Percentiles rank a stretch among this genome's conserved stretches.
Conservation (phyloP, 441 rosid species). For the Gossypium laxum region DNA sequence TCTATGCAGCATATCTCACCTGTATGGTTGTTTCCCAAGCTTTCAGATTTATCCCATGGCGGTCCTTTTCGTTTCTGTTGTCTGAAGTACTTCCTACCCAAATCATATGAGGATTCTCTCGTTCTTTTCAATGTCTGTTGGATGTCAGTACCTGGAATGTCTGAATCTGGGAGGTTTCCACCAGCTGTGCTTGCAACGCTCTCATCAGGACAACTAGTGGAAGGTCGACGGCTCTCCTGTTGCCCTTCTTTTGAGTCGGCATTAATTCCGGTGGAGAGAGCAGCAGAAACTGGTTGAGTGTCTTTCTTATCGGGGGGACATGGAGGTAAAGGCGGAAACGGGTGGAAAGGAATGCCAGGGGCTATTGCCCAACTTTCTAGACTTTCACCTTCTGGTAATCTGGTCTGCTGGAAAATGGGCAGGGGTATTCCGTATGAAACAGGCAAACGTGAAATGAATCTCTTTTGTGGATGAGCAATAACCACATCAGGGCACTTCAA, state of each 20-base stretch:
- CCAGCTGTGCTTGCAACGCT: slow-evolving; percentile 27
- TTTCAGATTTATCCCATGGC: slow-evolving; percentile 16
- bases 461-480: slow-evolving; percentile 46
- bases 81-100: slow-evolving; percentile 16
- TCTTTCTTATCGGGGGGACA: slow-evolving; percentile 37
- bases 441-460: slow-evolving; percentile 52
- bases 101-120: neutral
- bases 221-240: slow-evolving; percentile 20
- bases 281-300: slow-evolving; percentile 16
- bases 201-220: slow-evolving; percentile 20
- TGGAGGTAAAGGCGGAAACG: slow-evolving; percentile 87
- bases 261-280: slow-evolving; percentile 9
- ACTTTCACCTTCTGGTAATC: slow-evolving; percentile 40
- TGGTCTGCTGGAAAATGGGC: slow-evolving; percentile 47
- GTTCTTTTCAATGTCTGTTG: slow-evolving; percentile 37
- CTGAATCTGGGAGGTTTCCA: slow-evolving; percentile 25
- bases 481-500: slow-evolving; percentile 26
- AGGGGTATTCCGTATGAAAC: slow-evolving; percentile 82
- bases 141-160: slow-evolving; percentile 20
- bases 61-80: slow-evolving; percentile 32
- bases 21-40: slow-evolving; percentile 6
- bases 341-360: slow-evolving; percentile 84
- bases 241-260: slow-evolving; percentile 18
- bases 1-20: slow-evolving; percentile 29
- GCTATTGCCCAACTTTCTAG: slow-evolving; percentile 53